phyloP scores from a whole-genome alignment of 768 basidiomycete species.

The Rhizopogon sp. region DNA sequence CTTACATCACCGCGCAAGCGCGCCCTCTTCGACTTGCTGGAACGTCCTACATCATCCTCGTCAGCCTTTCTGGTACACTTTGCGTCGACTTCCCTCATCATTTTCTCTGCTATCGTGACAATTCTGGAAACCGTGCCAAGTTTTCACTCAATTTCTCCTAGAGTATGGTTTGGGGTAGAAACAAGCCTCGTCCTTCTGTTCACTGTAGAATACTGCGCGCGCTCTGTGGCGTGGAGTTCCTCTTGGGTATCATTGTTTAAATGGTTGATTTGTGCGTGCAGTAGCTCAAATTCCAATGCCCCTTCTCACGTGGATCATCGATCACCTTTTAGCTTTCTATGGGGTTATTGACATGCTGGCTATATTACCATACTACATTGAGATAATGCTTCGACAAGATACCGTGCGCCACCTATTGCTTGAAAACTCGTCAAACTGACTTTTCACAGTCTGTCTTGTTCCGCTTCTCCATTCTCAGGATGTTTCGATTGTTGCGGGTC shows the following conservation, averaged over 20 bases:
- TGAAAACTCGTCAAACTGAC: background rate
- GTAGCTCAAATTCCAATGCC: background rate
- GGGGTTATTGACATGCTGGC: conserved; percentile 83
- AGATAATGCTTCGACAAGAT: conserved; percentile 78
- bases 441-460: conserved; percentile 68
- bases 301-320: background rate
- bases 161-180: conserved; percentile 85
- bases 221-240: conserved; percentile 72
- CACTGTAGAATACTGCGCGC: conserved; percentile 76
- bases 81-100: conserved; percentile 63
- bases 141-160: conserved; percentile 62
- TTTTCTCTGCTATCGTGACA: conserved; percentile 71
- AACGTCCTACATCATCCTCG: conserved; percentile 71
- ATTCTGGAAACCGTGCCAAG: conserved; percentile 76
- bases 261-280: conserved; percentile 64
- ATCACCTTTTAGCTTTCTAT: conserved; percentile 56
- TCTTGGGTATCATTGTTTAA: conserved; percentile 54
- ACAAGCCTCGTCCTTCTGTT: conserved; percentile 81
- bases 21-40: conserved; percentile 64
- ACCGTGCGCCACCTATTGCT: conserved; percentile 48
- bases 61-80: conserved; percentile 76
- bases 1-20: conserved; percentile 51
- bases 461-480: conserved; percentile 86
- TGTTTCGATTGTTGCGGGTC: conserved; percentile 84
- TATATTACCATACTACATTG: conserved; percentile 86